These are phyloP conservation scores for Stereocaulon alpinum DNA, from an alignment of 495 filamentous ascomycete genomes.

Conservation along the genomic window DNA sequence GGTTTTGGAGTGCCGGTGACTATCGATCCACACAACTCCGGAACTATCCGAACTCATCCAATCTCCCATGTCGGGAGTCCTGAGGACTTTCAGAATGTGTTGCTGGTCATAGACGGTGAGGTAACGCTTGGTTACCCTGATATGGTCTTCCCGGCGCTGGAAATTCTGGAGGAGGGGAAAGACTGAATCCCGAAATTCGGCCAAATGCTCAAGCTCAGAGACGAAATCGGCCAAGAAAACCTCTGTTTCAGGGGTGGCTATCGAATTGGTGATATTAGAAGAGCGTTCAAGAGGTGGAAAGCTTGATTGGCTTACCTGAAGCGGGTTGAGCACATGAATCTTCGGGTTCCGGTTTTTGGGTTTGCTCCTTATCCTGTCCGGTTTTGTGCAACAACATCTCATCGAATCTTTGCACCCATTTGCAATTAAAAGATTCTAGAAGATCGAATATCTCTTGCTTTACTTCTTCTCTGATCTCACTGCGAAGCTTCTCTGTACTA, in stretches of 20 bases:
- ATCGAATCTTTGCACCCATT: slow-evolving; percentile 16
- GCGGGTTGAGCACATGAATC: background rate
- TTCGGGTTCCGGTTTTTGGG: background rate
- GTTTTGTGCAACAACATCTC: slow-evolving; percentile 12
- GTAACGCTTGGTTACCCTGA: slow-evolving; percentile 6
- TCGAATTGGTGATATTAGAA: background rate
- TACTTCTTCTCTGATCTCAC: slow-evolving; percentile 13
- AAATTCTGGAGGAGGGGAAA: slow-evolving; percentile 9
- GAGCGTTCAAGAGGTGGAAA: background rate
- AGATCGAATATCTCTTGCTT: slow-evolving; percentile 4
- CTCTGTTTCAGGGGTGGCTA: background rate
- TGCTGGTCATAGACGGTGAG: slow-evolving; percentile 14
- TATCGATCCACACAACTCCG: slow-evolving; percentile 14
- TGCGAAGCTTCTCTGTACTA: slow-evolving; percentile 3
- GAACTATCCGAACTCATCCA: slow-evolving; percentile 12
- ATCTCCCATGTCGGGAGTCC: slow-evolving; percentile 7
- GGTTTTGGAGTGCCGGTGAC: background rate
- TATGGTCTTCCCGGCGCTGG: slow-evolving; percentile 9
- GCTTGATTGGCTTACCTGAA: background rate
- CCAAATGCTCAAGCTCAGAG: background rate
- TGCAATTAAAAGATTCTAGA: slow-evolving; percentile 3
- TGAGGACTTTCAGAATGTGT: slow-evolving; percentile 9
- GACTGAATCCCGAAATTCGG: background rate
- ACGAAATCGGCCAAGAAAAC: background rate
- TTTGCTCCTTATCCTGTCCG: background rate